phyloP scores from a whole-genome alignment of 179 eudicot species.

The Beta lomatogona region DNA sequence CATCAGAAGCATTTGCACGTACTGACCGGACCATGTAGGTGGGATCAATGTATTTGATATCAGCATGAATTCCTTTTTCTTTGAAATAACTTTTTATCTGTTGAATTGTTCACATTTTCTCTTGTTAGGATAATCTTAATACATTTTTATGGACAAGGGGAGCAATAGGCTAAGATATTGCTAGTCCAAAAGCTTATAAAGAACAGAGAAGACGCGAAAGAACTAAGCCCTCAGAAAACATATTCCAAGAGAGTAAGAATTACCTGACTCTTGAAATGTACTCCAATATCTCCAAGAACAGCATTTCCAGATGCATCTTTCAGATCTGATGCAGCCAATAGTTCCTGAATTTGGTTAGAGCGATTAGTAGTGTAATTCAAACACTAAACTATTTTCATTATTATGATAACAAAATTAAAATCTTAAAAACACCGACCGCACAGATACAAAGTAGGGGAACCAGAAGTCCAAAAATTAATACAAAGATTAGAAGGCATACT shows the following conservation, averaged over 20 bases:
- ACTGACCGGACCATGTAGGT: constrained; percentile 55
- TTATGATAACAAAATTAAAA: too few species aligned
- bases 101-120: constrained; percentile 9
- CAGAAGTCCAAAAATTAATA: too few species aligned
- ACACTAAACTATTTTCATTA: neutral
- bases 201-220: neutral
- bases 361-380: neutral
- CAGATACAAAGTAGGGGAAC: too few species aligned
- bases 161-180: neutral
- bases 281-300: constrained; percentile 50
- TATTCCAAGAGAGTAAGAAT: neutral
- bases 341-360: constrained; percentile 30
- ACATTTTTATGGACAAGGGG: neutral
- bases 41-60: constrained; percentile 53
- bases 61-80: constrained; percentile 41
- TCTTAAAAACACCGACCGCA: too few species aligned
- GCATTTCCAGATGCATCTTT: constrained; percentile 51
- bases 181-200: neutral
- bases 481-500: too few species aligned
- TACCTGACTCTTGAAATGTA: constrained; percentile 41
- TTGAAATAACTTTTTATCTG: constrained; percentile 47
- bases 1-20: constrained; percentile 54
- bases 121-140: neutral
- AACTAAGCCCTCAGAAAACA: neutral
- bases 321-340: constrained; percentile 41